Conservation (phyloP, 192 early-diverging fungal species). For the Linnemannia hyalina region DNA sequence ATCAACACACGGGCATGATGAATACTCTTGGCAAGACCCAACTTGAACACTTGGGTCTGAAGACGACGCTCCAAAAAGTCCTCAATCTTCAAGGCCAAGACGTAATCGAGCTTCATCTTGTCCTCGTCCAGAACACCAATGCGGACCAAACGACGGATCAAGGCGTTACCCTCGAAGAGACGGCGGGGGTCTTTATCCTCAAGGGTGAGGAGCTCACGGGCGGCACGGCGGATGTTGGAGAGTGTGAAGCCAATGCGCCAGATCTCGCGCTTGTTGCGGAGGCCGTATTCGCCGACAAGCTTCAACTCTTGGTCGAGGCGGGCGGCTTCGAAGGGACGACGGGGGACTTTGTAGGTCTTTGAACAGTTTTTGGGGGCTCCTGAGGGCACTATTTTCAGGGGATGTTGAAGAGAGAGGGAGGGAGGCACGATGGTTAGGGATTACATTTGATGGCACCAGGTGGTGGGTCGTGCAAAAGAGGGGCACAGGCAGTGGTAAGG, state of each 20-base stretch:
- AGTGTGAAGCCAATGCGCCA: conserved; percentile 96
- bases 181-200: conserved; percentile 96
- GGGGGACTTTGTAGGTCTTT: conserved; percentile 94
- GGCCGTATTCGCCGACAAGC: conserved; percentile 96
- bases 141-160: conserved; percentile 98
- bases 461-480: background rate
- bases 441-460: background rate
- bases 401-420: background rate
- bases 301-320: conserved; percentile 95
- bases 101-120: conserved; percentile 99
- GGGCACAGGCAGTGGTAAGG: too few species aligned
- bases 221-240: conserved; percentile 99
- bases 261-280: conserved; percentile 99
- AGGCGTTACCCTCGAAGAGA: conserved; percentile 99
- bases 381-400: conserved; percentile 41
- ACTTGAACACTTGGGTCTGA: conserved; percentile 99
- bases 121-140: conserved; percentile 97
- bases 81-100: conserved; percentile 95
- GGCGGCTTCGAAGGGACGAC: conserved; percentile 95
- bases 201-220: conserved; percentile 97
- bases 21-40: conserved; percentile 96
- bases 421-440: background rate
- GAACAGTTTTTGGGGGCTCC: conserved; percentile 66
- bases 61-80: conserved; percentile 98
- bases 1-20: conserved; percentile 99